A percentile compares a stretch with the other conserved stretches of the same genome.
Evolutionary conservation across 2,329 filamentous ascomycete species (phyloP).

Genomic region (Ophiostoma populinum): DNA sequence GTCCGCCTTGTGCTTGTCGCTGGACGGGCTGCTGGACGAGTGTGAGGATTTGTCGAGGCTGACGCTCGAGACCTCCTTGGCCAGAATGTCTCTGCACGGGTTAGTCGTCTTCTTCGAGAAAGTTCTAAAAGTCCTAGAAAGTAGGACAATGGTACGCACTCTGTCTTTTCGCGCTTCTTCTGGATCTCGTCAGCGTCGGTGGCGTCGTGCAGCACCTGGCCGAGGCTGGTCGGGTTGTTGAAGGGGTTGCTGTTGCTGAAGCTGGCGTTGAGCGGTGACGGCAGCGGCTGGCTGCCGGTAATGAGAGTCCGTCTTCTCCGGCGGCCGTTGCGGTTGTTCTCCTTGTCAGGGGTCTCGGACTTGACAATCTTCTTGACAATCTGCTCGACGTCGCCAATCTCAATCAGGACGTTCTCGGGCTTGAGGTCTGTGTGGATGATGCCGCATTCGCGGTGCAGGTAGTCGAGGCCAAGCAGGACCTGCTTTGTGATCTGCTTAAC

Average conservation of each 20-base stretch:
- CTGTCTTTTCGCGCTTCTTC: conserved; percentile 78
- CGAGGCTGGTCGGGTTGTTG: conserved; percentile 54
- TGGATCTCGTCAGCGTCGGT: conserved; percentile 43
- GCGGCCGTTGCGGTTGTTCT: conserved; percentile 82
- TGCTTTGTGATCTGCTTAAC: conserved; percentile 99
- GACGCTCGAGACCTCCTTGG: conserved; percentile 86
- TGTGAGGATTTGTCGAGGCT: conserved; percentile 58
- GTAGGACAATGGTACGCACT: conserved; percentile 39
- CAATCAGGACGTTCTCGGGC: conserved; percentile 94
- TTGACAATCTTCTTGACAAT: conserved; percentile 95
- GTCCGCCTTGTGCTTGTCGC: conserved; percentile 45
- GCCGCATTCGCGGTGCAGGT: conserved; percentile 91
- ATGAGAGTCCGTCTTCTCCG: conserved; percentile 83
- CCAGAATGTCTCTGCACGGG: conserved; percentile 56
- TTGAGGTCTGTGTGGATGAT: conserved; percentile 98
- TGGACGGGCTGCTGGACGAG: conserved; percentile 17
- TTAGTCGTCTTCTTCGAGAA: background rate
- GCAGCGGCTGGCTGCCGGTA: conserved; percentile 89
- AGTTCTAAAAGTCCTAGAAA: too few relatives aligned
- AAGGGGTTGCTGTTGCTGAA: conserved; percentile 70
- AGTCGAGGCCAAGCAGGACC: conserved; percentile 86
- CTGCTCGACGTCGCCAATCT: conserved; percentile 96
- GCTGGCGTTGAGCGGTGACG: conserved; percentile 81
- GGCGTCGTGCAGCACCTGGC: conserved; percentile 51
- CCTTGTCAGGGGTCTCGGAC: conserved; percentile 56